Evolutionary conservation across 495 filamentous ascomycete genomes (phyloP).

Genomic region (Xylona heveae): DNA sequence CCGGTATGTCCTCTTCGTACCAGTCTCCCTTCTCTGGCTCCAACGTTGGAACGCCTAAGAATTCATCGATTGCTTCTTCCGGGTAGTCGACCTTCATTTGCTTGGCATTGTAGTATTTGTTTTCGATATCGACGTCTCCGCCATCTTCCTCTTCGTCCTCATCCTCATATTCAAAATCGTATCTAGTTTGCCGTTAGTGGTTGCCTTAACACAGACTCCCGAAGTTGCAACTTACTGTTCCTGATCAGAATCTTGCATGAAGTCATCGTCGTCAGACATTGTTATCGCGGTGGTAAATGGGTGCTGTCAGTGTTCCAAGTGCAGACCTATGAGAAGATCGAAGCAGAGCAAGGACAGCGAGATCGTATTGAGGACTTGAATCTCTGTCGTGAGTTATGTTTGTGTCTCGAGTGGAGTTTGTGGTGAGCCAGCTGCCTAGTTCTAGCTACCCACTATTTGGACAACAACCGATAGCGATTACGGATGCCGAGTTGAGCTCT

Average conservation of each 20-base stretch:
- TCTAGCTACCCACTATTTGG: too few species aligned
- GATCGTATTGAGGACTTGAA: too few species aligned
- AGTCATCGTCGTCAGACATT: conserved; percentile 96
- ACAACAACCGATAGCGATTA: too few species aligned
- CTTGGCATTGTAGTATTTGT: conserved; percentile 99
- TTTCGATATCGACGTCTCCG: conserved; percentile 87
- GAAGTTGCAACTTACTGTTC: conserved; percentile 35
- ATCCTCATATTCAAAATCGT: conserved; percentile 90
- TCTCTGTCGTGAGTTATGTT: too few species aligned
- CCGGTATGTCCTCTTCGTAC: conserved; percentile 29
- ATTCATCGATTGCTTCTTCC: conserved; percentile 78
- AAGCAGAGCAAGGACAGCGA: too few species aligned
- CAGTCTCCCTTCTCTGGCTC: conserved; percentile 89
- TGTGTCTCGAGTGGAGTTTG: too few species aligned
- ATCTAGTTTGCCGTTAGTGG: conserved; percentile 25
- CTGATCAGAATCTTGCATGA: conserved; percentile 95
- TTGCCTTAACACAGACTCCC: too few species aligned
- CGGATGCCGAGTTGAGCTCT: too few species aligned
- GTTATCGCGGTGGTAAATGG: conserved; percentile 12
- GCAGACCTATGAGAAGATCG: too few species aligned
- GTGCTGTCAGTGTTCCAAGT: too few species aligned
- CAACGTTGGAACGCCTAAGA: conserved; percentile 61
- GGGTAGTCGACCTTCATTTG: conserved; percentile 78
- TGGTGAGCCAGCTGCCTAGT: too few species aligned
- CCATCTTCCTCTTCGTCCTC: conserved; percentile 75